Percentiles rank a stretch among this genome's conserved stretches.
Conservation (phyloP, 108 stramenopile genomes). For the Chaetoceros tenuissimus region DNA sequence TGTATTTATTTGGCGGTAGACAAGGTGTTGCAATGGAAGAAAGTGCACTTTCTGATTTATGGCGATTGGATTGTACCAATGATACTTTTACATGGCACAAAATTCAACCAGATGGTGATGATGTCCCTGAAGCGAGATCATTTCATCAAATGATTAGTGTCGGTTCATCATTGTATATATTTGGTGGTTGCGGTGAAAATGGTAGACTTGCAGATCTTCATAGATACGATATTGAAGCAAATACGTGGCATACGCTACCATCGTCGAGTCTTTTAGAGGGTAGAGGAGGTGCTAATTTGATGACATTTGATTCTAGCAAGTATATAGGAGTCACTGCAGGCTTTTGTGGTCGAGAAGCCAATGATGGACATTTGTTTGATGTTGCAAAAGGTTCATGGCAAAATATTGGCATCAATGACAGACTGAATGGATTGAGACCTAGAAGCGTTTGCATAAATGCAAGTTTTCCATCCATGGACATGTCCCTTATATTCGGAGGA, state of each 20-base stretch:
- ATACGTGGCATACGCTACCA: conserved; percentile 25
- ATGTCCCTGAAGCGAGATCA: conserved; percentile 42
- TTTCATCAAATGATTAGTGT: conserved; percentile 55
- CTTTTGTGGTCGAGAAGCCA: conserved; percentile 56
- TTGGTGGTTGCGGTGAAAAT: conserved; percentile 49
- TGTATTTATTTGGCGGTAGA: conserved; percentile 63
- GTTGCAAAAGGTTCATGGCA: conserved; percentile 6
- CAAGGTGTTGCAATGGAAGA: conserved; percentile 51
- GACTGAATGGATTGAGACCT: conserved; percentile 28
- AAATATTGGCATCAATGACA: neutral
- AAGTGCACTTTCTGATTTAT: conserved; percentile 52
- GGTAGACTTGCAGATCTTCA: conserved; percentile 51
- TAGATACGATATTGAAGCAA: conserved; percentile 31
- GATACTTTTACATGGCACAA: conserved; percentile 27
- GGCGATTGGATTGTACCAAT: conserved; percentile 23
- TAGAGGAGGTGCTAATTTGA: conserved; percentile 50
- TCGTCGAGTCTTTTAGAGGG: conserved; percentile 22
- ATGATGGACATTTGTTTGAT: conserved; percentile 47
- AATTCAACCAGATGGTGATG: conserved; percentile 5
- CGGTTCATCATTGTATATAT: conserved; percentile 35
- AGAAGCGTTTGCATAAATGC: conserved; percentile 48
- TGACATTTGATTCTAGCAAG: conserved; percentile 11
- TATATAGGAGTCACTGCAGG: conserved; percentile 43
- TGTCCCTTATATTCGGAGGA: conserved; percentile 52
- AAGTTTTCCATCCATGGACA: conserved; percentile 24